Conservation (phyloP, 2,329 filamentous ascomycete genomes). For the Lachnellula arida region DNA sequence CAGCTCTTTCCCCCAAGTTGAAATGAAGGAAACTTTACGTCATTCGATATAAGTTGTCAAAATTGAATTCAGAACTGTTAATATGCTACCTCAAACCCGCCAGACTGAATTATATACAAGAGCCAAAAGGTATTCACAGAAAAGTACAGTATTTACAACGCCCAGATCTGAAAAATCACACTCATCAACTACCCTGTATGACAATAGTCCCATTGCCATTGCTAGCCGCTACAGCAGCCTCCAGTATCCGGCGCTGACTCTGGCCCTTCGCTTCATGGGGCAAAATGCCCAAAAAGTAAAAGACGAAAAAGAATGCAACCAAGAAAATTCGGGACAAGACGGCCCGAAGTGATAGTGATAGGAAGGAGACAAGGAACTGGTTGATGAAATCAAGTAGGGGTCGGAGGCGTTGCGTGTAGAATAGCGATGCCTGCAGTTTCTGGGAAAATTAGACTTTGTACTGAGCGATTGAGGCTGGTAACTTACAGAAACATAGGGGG, state of each 20-base stretch:
- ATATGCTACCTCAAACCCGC: no score
- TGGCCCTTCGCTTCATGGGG: background rate
- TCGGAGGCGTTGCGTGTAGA: slow-evolving; percentile 4
- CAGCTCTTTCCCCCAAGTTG: no score
- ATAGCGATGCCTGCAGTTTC: slow-evolving; percentile 8
- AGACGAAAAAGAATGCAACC: slow-evolving; percentile 10
- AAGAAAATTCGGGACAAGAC: slow-evolving; percentile 14
- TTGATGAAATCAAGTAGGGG: slow-evolving; percentile 10
- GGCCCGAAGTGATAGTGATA: slow-evolving; percentile 14
- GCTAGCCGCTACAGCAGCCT: slow-evolving; percentile 1
- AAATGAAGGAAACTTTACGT: no score
- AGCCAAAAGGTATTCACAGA: no score
- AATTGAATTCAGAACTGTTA: no score
- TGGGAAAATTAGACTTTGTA: background rate
- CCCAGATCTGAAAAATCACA: background rate
- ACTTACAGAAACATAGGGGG: slow-evolving; percentile 13
- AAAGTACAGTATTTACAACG: no score
- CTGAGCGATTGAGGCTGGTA: background rate
- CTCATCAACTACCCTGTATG: background rate
- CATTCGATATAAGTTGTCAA: no score
- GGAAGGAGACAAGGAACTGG: slow-evolving; percentile 9
- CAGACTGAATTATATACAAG: no score
- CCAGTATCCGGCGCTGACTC: slow-evolving; percentile 6
- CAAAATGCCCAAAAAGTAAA: slow-evolving; percentile 14
- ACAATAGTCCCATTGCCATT: slow-evolving; percentile 1